Evolutionary conservation across 345 rosid species (phyloP), one percentile per base, ranked within the genome.

Genomic region (Citrus reticulata): DNA sequence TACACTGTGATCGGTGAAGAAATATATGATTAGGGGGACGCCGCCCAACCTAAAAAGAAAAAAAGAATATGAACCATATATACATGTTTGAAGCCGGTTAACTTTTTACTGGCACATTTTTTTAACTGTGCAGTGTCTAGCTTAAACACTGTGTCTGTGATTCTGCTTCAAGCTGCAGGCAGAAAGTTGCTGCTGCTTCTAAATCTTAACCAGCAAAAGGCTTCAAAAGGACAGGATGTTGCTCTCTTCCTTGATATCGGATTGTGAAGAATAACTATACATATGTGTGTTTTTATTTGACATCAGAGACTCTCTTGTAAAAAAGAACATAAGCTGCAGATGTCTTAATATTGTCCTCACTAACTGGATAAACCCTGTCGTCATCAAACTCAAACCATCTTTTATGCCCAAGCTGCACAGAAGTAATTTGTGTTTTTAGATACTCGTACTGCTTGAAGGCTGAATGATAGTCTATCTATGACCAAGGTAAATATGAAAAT

Each of bases 291-390:
- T 40, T 9, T 5, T 24, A 29, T 59, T 35, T 70, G 55, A 40
- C 60, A 30, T 58, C 75, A 16, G 62, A 34, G 49, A 87, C 82
- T 84, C 93, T 88, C 75, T 85, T 80, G 81, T 92, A 90, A 83
- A 90, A 90, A 75, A 92, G 91, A 68, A 92, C 92, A 70, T 92
- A 92, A 30, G 92, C 91, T 22, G 95, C 91, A 7, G 90, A 81
- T 32, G 93, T 76, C 88, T 88, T 92, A 61, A 92, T 84, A 76
- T 69, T 81, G 51, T 90, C 88, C 74, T 80, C 84, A 25, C 83
- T 70, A 72, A 92, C 77, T 1, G 87, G 82, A 19, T 8, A 64
- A 77, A 90, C 91, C 20, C 57, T 85, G 75, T 83, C 84, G 70
- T 92, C 95, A 20, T 89, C 95, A 13, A 92, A 90, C 83, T 89